Percentiles rank a stretch among this genome's conserved stretches.
These are phyloP conservation scores for Diaporthe capsici DNA, from an alignment of 2,329 filamentous ascomycete species.

Conservation along the genomic window DNA sequence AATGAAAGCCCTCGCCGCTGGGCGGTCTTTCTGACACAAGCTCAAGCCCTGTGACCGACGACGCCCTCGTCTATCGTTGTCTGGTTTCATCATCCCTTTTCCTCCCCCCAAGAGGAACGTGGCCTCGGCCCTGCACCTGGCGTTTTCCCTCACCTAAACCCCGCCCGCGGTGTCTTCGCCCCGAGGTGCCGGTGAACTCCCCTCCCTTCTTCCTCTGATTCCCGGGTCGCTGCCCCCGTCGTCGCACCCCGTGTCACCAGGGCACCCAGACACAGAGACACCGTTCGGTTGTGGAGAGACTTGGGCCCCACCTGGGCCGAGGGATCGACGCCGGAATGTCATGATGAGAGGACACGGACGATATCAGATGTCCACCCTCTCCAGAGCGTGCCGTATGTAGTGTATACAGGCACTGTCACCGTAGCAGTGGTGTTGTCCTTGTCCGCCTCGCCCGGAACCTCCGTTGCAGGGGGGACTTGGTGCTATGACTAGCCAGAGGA, in stretches of 20 bases:
- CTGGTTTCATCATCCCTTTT: slow-evolving; percentile 37
- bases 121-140: slow-evolving; percentile 22
- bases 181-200: slow-evolving; percentile 24
- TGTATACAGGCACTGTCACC: slow-evolving; percentile 13
- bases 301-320: slow-evolving; percentile 21
- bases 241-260: slow-evolving; percentile 22
- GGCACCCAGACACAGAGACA: slow-evolving; percentile 17
- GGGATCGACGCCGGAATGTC: slow-evolving; percentile 29
- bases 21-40: slow-evolving; percentile 33
- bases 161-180: slow-evolving; percentile 22
- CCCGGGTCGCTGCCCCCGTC: slow-evolving; percentile 19
- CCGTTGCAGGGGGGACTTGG: slow-evolving; percentile 14
- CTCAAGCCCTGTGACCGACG: slow-evolving; percentile 24
- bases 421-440: not conserved
- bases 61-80: slow-evolving; percentile 31
- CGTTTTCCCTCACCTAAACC: not conserved
- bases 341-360: slow-evolving; percentile 15
- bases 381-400: not conserved
- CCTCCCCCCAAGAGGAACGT: slow-evolving; percentile 11
- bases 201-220: not conserved
- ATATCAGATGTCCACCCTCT: slow-evolving; percentile 1
- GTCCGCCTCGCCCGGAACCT: slow-evolving; percentile 16
- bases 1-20: not conserved
- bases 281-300: slow-evolving; percentile 29
- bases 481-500: slow-evolving; percentile 25